Evolutionary conservation across 1,284 basidiomycete genomes (phyloP).

Genomic region (Ustilago crameri): DNA sequence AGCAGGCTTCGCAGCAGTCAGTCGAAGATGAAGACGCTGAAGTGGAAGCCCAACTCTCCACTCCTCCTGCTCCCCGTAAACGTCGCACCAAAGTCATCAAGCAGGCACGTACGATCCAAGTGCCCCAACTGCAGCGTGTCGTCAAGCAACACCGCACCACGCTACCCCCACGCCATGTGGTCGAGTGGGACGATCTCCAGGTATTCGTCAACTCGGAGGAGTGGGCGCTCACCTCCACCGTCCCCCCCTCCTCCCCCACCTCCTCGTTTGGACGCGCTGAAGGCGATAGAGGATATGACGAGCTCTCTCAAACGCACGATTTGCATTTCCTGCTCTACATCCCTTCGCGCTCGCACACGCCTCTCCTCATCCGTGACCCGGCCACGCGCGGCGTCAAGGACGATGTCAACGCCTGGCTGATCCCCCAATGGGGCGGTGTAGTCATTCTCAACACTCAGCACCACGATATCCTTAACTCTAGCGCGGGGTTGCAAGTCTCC

Average conservation of each 20-base stretch:
- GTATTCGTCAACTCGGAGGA: conserved; percentile 93
- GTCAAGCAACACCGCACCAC: conserved; percentile 12
- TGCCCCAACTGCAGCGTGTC: conserved; percentile 12
- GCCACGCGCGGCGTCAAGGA: conserved; percentile 13
- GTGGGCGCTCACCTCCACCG: conserved; percentile 77
- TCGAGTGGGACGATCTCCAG: conserved; percentile 61
- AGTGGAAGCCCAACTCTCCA: conserved; percentile 4
- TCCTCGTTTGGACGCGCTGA: not conserved
- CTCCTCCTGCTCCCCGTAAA: not conserved
- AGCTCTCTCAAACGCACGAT: conserved; percentile 72
- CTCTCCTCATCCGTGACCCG: conserved; percentile 76
- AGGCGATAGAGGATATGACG: conserved; percentile 18
- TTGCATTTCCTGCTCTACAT: conserved; percentile 92
- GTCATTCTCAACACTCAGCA: conserved; percentile 75
- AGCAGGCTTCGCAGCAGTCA: too few relatives aligned
- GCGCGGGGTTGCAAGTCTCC: not conserved
- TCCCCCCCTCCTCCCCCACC: conserved; percentile 18
- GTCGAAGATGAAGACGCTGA: conserved; percentile 4
- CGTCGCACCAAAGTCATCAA: conserved; percentile 15
- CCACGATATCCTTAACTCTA: not conserved
- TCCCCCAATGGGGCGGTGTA: conserved; percentile 96
- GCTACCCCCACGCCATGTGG: conserved; percentile 23
- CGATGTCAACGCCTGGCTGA: conserved; percentile 76
- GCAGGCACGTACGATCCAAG: conserved; percentile 20
- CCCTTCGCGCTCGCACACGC: conserved; percentile 77